Percentiles rank a stretch among this genome's conserved stretches.
Evolutionary conservation across 805 yeast genomes (phyloP).

Genomic region (Metschnikowia lochheadii): DNA sequence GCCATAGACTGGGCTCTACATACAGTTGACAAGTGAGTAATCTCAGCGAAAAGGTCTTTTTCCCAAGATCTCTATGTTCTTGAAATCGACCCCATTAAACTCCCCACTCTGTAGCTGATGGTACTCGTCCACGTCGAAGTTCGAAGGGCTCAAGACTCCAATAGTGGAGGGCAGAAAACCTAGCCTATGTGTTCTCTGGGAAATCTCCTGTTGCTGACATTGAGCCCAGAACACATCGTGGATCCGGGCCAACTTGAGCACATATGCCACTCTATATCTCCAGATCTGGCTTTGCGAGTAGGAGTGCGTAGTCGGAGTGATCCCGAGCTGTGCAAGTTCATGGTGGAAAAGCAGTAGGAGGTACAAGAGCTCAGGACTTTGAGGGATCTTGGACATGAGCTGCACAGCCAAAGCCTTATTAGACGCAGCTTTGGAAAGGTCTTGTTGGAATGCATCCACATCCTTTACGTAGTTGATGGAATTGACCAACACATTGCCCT

Average conservation of each 20-base stretch:
- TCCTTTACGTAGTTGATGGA: conserved; percentile 26
- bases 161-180: conserved; percentile 22
- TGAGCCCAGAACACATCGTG: conserved; percentile 38
- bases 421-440: conserved; percentile 19
- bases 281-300: conserved; percentile 8
- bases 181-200: conserved; percentile 29
- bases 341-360: conserved; percentile 29
- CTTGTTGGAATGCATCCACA: conserved; percentile 25
- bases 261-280: conserved; percentile 20
- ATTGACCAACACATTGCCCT: conserved; percentile 11
- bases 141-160: conserved; percentile 38
- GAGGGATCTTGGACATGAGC: conserved; percentile 22
- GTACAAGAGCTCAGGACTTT: conserved; percentile 27
- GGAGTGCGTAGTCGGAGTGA: conserved; percentile 16
- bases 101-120: conserved; percentile 25
- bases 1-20: conserved; percentile 37
- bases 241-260: conserved; percentile 23
- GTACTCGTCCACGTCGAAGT: conserved; percentile 28
- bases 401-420: conserved; percentile 20
- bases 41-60: not conserved
- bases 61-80: conserved; percentile 17
- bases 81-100: conserved; percentile 22
- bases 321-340: conserved; percentile 29
- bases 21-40: not conserved
- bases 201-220: conserved; percentile 27